Evolutionary conservation across 1,284 basidiomycete genomes (phyloP).

Genomic region (Puccinia coronata): DNA sequence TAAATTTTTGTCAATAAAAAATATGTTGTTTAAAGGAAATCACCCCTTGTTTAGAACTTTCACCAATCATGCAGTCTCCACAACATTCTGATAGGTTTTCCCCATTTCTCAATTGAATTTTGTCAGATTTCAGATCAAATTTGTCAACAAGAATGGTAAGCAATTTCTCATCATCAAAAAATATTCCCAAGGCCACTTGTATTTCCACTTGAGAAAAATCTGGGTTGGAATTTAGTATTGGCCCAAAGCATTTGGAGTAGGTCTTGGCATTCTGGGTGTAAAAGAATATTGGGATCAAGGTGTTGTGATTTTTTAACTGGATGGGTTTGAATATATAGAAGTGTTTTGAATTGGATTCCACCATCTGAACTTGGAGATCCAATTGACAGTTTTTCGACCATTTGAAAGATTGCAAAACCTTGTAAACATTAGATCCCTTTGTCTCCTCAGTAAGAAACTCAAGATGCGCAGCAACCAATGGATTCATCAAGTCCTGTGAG

Average conservation of each 20-base stretch:
- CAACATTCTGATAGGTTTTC: not conserved
- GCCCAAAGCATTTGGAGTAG: not conserved
- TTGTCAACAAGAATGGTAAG: not conserved
- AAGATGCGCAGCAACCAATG: not conserved
- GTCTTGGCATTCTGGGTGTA: not conserved
- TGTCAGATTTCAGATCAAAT: not conserved
- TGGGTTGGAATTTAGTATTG: not conserved
- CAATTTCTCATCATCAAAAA: not conserved
- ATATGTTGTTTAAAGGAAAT: not conserved
- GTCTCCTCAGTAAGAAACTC: slow-evolving; percentile 1
- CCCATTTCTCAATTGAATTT: not conserved
- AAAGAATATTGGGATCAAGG: not conserved
- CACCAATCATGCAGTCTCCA: not conserved
- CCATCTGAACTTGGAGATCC: slow-evolving; percentile 2
- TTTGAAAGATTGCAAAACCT: not conserved
- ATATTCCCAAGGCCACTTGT: not conserved
- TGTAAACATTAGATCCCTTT: not conserved
- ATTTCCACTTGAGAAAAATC: not conserved
- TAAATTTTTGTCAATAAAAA: no score
- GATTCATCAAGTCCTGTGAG: slow-evolving; percentile 6
- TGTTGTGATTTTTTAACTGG: not conserved
- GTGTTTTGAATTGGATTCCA: not conserved
- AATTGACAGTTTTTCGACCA: not conserved
- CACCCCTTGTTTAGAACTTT: no score
- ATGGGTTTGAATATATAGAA: slow-evolving; percentile 1